phyloP scores from a whole-genome alignment of 2,329 filamentous ascomycete genomes.

The Colletotrichum sp. region DNA sequence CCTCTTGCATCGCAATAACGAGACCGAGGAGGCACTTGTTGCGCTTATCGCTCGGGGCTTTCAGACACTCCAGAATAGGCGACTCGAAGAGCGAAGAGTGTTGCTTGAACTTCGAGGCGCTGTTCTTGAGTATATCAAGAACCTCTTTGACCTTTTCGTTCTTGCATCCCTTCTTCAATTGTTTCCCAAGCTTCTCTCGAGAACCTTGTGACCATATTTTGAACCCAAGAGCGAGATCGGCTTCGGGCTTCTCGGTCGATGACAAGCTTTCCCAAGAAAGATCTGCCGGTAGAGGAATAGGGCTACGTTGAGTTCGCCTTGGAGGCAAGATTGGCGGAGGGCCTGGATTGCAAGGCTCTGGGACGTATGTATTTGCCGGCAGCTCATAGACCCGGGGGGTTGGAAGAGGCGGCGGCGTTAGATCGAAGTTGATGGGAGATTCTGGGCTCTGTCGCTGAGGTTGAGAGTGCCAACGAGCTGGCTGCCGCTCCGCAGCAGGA shows the following conservation, averaged over 20 bases:
- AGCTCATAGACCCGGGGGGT: background rate
- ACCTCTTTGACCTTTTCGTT: background rate
- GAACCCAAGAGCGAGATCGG: fast-evolving
- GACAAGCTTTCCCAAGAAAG: background rate
- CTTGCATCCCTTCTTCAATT: background rate
- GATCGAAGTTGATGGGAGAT: background rate
- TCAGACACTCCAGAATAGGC: background rate
- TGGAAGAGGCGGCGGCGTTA: background rate
- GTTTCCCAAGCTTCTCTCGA: background rate
- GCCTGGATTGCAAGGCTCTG: background rate
- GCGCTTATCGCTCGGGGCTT: background rate
- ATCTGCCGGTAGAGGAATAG: fast-evolving
- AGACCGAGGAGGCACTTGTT: background rate
- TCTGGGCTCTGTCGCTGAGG: background rate
- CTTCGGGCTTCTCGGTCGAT: background rate
- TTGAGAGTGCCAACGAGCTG: background rate
- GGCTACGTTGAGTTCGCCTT: background rate
- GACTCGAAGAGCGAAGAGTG: background rate
- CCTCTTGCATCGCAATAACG: background rate
- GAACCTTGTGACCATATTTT: background rate
- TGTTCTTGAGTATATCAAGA: background rate
- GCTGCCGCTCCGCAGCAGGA: background rate
- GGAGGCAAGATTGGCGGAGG: background rate
- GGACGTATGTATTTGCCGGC: background rate
- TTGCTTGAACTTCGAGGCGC: background rate